These are phyloP conservation scores for Tuber melanosporum DNA, from an alignment of 495 filamentous ascomycete species.

Conservation along the genomic window DNA sequence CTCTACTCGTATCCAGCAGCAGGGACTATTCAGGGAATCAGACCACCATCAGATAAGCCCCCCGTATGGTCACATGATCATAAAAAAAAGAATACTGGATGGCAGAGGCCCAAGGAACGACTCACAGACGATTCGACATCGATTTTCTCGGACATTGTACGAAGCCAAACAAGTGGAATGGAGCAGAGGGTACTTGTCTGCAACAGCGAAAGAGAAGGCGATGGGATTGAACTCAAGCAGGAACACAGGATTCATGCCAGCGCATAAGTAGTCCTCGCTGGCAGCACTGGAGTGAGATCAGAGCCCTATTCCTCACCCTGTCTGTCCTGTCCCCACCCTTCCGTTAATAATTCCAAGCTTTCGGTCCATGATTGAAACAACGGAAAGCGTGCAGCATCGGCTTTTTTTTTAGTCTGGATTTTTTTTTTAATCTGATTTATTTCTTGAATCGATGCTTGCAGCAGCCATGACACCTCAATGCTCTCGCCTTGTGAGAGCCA, in stretches of 20 bases:
- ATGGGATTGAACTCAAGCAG: constrained; percentile 40
- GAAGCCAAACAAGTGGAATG: constrained; percentile 32
- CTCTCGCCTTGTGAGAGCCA: constrained; percentile 18
- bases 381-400: constrained; percentile 38
- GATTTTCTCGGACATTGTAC: constrained; percentile 36
- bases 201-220: constrained; percentile 33
- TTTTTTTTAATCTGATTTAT: constrained; percentile 8
- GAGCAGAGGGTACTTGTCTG: constrained; percentile 34
- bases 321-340: constrained; percentile 31
- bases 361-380: constrained; percentile 36
- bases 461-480: constrained; percentile 26
- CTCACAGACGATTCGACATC: constrained; percentile 38
- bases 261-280: constrained; percentile 40
- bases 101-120: constrained; percentile 13
- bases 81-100: constrained; percentile 15
- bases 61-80: constrained; percentile 14
- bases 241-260: constrained; percentile 40
- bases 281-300: constrained; percentile 33
- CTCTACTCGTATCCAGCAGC: constrained; percentile 31
- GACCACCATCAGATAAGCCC: constrained; percentile 24
- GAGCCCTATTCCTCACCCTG: constrained; percentile 36
- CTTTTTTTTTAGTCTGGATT: constrained; percentile 25
- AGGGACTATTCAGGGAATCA: constrained; percentile 28
- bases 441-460: constrained; percentile 22
- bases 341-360: constrained; percentile 36